Conservation (phyloP, 768 basidiomycete species). For the Rhodotorula paludigena region DNA sequence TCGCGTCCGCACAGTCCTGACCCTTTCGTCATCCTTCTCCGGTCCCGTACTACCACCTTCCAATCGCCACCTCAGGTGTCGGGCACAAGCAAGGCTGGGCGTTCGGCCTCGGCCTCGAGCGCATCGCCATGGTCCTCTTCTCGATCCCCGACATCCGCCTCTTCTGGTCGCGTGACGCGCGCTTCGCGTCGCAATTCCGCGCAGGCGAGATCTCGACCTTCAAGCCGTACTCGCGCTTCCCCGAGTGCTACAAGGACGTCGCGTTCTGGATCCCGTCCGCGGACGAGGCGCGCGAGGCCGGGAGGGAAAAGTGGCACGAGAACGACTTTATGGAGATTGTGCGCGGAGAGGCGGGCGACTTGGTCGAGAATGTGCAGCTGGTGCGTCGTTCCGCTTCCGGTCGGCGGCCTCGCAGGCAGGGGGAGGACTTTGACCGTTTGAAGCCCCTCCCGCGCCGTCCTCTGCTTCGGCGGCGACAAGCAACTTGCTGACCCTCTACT, state of each 20-base stretch:
- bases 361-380: conserved; percentile 82
- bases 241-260: conserved; percentile 86
- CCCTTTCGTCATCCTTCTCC: neutral
- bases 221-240: conserved; percentile 77
- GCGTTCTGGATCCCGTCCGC: conserved; percentile 93
- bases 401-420: too few species aligned
- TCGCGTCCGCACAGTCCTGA: neutral
- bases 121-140: conserved; percentile 96
- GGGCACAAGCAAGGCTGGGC: conserved; percentile 90
- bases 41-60: neutral
- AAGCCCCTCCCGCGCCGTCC: too few species aligned
- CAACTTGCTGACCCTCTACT: neutral
- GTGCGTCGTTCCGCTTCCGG: conserved; percentile 51
- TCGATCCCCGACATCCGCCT: conserved; percentile 95
- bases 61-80: conserved; percentile 53
- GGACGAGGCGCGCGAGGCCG: conserved; percentile 14
- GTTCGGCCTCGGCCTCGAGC: conserved; percentile 91
- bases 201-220: conserved; percentile 69
- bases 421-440: too few species aligned
- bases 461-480: neutral
- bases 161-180: conserved; percentile 87
- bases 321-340: conserved; percentile 97
- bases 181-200: conserved; percentile 79
- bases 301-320: conserved; percentile 60
- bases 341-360: conserved; percentile 82